A percentile compares a stretch with the other conserved stretches of the same genome.
phyloP scores from a whole-genome alignment of 202 grass and related monocot genomes.

The Brachypodium distachyon region DNA sequence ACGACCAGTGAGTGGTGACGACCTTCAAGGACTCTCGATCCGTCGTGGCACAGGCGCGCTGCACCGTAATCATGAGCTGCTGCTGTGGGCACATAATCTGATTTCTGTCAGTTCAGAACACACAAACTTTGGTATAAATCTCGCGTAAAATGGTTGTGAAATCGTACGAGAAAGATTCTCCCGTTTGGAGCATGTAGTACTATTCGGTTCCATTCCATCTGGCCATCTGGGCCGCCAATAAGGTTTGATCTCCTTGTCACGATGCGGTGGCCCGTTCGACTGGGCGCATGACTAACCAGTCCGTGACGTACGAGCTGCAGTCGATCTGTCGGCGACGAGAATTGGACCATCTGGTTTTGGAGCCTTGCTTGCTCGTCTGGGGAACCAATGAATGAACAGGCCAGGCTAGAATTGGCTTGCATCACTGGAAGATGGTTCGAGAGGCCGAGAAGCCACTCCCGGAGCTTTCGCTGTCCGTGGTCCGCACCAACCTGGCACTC shows the following conservation, averaged over 20 bases:
- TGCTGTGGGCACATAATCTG: not conserved
- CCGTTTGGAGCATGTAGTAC: not conserved
- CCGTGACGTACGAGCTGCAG: not conserved
- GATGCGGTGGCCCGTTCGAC: not conserved
- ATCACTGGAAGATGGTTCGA: not conserved
- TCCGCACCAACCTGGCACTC: not conserved
- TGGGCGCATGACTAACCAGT: not conserved
- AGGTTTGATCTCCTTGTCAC: not conserved
- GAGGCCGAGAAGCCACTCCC: not conserved
- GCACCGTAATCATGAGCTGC: not conserved
- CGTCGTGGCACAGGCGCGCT: not conserved
- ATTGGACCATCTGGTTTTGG: not conserved
- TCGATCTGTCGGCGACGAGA: not conserved
- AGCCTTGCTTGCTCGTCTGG: not conserved
- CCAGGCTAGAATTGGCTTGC: not conserved
- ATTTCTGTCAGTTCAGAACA: not conserved
- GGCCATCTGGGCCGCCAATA: not conserved
- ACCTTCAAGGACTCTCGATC: not conserved
- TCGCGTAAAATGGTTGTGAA: not conserved
- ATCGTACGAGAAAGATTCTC: not conserved
- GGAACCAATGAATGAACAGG: not conserved
- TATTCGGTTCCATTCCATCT: not conserved
- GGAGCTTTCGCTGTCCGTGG: slow-evolving; percentile 6
- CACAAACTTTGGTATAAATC: not conserved
- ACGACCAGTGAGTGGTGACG: slow-evolving; percentile 27